Percentiles rank a stretch among this genome's conserved stretches.
phyloP scores from a whole-genome alignment of 2,329 filamentous ascomycete species.

The Thelonectria olida region DNA sequence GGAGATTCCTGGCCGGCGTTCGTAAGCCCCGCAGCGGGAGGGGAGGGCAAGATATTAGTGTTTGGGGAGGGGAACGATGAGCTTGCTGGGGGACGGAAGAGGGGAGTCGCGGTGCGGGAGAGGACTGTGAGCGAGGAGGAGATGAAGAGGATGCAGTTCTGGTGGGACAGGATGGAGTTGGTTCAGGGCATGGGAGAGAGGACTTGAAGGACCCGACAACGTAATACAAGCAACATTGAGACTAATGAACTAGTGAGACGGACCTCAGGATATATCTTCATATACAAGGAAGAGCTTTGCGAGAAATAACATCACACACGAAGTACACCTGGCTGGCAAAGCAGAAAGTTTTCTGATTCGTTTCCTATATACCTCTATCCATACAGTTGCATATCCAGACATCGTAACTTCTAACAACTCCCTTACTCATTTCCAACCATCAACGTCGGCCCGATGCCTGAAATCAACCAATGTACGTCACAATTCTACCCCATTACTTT shows the following conservation, averaged over 20 bases:
- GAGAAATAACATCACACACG: no score
- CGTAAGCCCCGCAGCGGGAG: constrained; percentile 44
- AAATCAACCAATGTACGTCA: not conserved
- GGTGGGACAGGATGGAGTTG: constrained; percentile 63
- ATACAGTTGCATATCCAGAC: constrained; percentile 23
- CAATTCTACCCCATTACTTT: constrained; percentile 19
- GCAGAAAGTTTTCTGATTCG: constrained; percentile 30
- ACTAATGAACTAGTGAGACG: no score
- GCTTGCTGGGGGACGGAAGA: constrained; percentile 47
- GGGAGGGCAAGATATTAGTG: constrained; percentile 55
- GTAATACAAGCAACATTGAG: no score
- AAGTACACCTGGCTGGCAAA: not conserved
- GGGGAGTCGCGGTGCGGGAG: constrained; percentile 55
- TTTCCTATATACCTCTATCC: constrained; percentile 38
- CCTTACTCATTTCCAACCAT: not conserved
- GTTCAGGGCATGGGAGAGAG: constrained; percentile 39
- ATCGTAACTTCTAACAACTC: constrained; percentile 24
- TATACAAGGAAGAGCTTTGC: no score
- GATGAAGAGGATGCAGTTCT: constrained; percentile 63
- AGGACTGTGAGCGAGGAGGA: constrained; percentile 54
- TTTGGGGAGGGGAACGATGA: constrained; percentile 71
- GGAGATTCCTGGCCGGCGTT: constrained; percentile 53
- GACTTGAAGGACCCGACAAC: no score
- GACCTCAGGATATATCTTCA: no score
- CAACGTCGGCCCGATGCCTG: not conserved